These are phyloP conservation scores for Nemania abortiva DNA, from an alignment of 2,329 filamentous ascomycete species.

Conservation along the genomic window DNA sequence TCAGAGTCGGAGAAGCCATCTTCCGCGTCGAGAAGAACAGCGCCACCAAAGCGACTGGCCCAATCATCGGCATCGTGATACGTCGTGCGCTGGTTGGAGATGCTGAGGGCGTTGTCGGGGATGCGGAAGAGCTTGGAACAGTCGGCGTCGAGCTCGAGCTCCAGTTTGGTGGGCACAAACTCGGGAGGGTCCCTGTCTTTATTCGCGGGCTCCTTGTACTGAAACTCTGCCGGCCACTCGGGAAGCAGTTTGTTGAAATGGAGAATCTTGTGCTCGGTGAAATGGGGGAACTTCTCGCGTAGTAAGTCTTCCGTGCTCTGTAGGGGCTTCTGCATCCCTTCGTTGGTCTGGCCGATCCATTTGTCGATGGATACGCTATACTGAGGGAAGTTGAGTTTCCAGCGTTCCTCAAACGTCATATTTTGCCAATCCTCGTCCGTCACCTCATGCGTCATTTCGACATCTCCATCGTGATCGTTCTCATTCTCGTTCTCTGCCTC, in stretches of 20 bases:
- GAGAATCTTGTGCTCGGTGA: conserved; percentile 79
- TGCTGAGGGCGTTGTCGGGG: conserved; percentile 67
- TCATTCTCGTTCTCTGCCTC: conserved; percentile 20
- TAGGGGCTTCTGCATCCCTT: conserved; percentile 76
- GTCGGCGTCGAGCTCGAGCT: conserved; percentile 85
- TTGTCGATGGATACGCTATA: conserved; percentile 57
- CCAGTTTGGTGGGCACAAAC: conserved; percentile 86
- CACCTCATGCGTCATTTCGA: conserved; percentile 39
- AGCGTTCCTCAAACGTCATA: conserved; percentile 55
- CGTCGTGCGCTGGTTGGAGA: conserved; percentile 63
- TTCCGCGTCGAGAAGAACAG: conserved; percentile 56
- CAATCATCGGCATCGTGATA: conserved; percentile 64
- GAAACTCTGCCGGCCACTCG: conserved; percentile 80
- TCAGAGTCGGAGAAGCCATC: conserved; percentile 61
- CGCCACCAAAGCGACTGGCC: conserved; percentile 60
- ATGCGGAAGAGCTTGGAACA: conserved; percentile 88
- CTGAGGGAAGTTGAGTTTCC: conserved; percentile 58
- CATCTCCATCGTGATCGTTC: conserved; percentile 35
- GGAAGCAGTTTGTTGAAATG: conserved; percentile 87
- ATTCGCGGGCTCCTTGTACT: conserved; percentile 82
- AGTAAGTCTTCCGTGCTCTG: conserved; percentile 81
- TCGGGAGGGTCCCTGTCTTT: conserved; percentile 74
- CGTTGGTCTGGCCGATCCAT: conserved; percentile 54
- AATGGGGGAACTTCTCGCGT: conserved; percentile 83
- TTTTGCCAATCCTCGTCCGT: conserved; percentile 53